phyloP scores from a whole-genome alignment of 306 rosid genomes.

The Casuarina equisetifolia region DNA sequence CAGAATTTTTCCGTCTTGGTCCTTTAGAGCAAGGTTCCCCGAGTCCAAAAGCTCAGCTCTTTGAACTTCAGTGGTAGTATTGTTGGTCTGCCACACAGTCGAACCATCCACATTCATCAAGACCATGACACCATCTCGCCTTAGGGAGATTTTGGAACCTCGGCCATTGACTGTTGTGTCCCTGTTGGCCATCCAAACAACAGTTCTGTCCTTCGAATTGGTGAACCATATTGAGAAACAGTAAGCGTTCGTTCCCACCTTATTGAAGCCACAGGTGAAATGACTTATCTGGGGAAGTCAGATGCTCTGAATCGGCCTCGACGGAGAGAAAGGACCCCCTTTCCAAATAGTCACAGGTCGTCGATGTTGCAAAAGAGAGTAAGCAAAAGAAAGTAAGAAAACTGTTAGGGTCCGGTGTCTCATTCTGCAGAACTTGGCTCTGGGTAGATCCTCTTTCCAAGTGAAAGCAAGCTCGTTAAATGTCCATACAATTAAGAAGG shows the following conservation, averaged over 20 bases:
- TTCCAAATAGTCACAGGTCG: neutral
- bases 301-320: neutral
- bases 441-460: neutral
- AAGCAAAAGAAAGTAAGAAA: neutral
- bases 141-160: constrained; percentile 12
- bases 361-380: neutral
- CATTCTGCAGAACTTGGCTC: neutral
- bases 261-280: constrained; percentile 9
- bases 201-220: no score
- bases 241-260: no score
- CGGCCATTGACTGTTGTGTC: constrained; percentile 23
- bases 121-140: neutral
- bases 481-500: neutral
- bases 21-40: constrained; percentile 18
- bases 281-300: constrained; percentile 9
- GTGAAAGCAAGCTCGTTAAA: neutral
- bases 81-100: constrained; percentile 14
- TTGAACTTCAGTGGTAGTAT: neutral
- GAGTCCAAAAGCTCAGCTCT: neutral
- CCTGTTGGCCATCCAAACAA: neutral
- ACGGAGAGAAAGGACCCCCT: constrained; percentile 2
- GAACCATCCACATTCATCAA: constrained; percentile 12
- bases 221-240: no score
- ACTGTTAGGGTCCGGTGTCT: neutral
- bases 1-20: neutral